Percentiles rank a stretch among this genome's conserved stretches.
phyloP scores from a whole-genome alignment of 345 rosid genomes.

The Aquilaria malaccensis region DNA sequence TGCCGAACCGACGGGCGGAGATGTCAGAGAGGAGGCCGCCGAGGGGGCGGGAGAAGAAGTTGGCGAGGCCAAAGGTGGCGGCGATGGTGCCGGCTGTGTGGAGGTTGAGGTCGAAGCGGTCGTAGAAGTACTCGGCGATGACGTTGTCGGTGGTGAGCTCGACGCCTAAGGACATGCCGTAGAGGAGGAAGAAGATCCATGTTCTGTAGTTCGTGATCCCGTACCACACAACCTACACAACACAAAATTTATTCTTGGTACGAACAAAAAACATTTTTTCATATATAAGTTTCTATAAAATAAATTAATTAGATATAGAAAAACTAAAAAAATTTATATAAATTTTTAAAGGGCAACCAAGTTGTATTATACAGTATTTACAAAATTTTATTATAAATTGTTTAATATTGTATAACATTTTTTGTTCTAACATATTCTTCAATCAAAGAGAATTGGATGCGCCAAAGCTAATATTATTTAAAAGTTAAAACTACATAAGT shows the following conservation, averaged over 20 bases:
- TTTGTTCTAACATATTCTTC: too few species aligned
- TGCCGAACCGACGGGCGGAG: conserved; percentile 34
- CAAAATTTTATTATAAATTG: too few species aligned
- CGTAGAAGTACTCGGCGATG: conserved; percentile 64
- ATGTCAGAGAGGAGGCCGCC: conserved; percentile 42
- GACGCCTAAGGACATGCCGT: conserved; percentile 60
- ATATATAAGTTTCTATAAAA: too few species aligned
- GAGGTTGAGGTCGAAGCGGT: conserved; percentile 47
- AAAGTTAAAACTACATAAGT: too few species aligned
- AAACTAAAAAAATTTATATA: too few species aligned
- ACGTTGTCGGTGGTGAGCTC: conserved; percentile 64
- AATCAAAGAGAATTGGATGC: too few species aligned
- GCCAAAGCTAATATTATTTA: too few species aligned
- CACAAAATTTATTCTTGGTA: background rate
- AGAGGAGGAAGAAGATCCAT: conserved; percentile 56
- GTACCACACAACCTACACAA: conserved; percentile 37
- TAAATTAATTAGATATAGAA: too few species aligned
- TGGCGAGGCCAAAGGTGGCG: conserved; percentile 53
- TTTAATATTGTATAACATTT: too few species aligned
- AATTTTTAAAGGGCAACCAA: too few species aligned
- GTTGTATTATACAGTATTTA: too few species aligned
- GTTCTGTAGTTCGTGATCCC: conserved; percentile 59
- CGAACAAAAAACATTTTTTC: too few species aligned
- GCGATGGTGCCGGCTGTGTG: conserved; percentile 48
- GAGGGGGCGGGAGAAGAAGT: conserved; percentile 43